phyloP scores from a whole-genome alignment of 768 basidiomycete genomes.

The Phanerochaete carnosa region DNA sequence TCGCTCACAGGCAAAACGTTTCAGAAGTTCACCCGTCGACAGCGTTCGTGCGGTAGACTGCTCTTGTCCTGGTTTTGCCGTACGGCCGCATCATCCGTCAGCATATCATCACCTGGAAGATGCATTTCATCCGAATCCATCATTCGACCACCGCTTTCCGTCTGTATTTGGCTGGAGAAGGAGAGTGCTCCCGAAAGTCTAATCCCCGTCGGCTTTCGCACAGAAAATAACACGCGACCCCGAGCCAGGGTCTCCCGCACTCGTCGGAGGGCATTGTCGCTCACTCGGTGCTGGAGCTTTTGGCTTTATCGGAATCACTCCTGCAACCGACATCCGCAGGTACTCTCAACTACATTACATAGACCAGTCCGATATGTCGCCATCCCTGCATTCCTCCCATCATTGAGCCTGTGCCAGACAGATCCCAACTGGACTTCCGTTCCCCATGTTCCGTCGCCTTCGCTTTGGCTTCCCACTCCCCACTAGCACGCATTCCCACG shows the following conservation, averaged over 20 bases:
- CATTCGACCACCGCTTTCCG: background rate
- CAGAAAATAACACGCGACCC: background rate
- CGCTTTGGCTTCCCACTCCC: background rate
- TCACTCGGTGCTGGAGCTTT: slow-evolving; percentile 1
- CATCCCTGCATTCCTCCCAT: background rate
- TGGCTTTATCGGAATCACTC: slow-evolving; percentile 5
- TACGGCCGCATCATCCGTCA: background rate
- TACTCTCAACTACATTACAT: slow-evolving; percentile 7
- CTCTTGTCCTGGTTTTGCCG: background rate
- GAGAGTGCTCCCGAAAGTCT: background rate
- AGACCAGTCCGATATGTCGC: slow-evolving; percentile 5
- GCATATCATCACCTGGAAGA: background rate
- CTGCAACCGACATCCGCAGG: background rate
- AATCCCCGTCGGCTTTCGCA: background rate
- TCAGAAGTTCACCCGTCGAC: slow-evolving; percentile 1
- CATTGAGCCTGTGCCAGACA: background rate
- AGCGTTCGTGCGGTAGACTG: background rate
- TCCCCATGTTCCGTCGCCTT: background rate
- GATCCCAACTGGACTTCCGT: background rate
- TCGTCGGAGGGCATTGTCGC: background rate
- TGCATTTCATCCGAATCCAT: background rate
- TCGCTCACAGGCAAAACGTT: slow-evolving; percentile 4
- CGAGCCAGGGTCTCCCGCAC: background rate
- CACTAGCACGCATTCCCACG: background rate
- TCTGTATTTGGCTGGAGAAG: background rate